phyloP scores from a whole-genome alignment of 1,284 basidiomycete genomes.

The Sanghuangporus baumii region DNA sequence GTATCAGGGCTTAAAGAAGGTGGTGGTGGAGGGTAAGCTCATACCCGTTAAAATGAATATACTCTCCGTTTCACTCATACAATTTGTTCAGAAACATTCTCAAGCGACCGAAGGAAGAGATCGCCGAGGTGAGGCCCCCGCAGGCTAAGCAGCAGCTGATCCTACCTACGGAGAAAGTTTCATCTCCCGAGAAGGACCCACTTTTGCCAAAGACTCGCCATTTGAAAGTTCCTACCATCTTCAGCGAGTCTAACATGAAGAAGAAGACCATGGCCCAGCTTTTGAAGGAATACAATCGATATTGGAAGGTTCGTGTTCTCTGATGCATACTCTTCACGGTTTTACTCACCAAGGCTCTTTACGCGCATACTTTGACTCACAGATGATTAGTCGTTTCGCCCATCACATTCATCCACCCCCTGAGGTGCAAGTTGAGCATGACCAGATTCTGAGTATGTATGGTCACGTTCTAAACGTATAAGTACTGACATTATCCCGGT shows the following conservation, averaged over 20 bases:
- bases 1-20: constrained; percentile 8
- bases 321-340: not conserved
- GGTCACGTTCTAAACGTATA: not conserved
- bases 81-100: constrained; percentile 11
- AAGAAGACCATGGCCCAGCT: not conserved
- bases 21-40: constrained; percentile 11
- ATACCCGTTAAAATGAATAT: not conserved
- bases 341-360: not conserved
- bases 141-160: not conserved
- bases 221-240: not conserved
- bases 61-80: not conserved
- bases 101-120: constrained; percentile 4
- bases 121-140: not conserved
- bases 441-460: constrained; percentile 7
- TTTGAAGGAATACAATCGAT: constrained; percentile 4
- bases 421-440: not conserved
- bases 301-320: constrained; percentile 2
- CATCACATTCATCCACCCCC: not conserved
- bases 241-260: not conserved
- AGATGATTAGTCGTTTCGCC: not conserved
- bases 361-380: not conserved
- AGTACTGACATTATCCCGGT: no score
- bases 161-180: not conserved
- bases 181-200: not conserved
- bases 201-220: not conserved